Percentiles rank a stretch among this genome's conserved stretches.
Conservation (phyloP, 441 rosid genomes). For the Jatropha podagrica region DNA sequence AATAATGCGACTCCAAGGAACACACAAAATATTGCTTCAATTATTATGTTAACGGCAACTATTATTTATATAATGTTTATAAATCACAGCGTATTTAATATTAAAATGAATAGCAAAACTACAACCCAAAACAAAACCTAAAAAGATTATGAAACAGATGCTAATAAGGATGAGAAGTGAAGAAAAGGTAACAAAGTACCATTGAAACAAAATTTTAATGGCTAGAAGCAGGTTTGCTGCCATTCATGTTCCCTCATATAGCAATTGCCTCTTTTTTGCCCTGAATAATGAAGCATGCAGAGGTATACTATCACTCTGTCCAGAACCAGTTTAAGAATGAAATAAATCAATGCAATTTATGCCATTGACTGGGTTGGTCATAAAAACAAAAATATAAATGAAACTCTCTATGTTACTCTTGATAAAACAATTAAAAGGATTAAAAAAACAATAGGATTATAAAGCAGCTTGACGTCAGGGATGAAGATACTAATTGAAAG, state of each 20-base stretch:
- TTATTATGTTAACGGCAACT: not conserved
- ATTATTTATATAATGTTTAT: not conserved
- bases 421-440: too few species aligned
- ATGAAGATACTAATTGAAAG: too few species aligned
- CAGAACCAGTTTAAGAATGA: not conserved
- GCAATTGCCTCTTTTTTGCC: not conserved
- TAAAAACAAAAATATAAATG: not conserved
- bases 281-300: conserved; percentile 1
- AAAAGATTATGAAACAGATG: not conserved
- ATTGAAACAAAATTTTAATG: conserved; percentile 4
- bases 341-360: not conserved
- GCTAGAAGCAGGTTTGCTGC: not conserved
- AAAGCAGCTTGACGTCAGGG: too few species aligned
- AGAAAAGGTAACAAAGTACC: not conserved
- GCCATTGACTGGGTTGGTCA: not conserved
- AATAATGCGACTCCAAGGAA: not conserved
- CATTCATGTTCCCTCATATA: not conserved
- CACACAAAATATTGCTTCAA: not conserved
- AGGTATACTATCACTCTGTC: not conserved
- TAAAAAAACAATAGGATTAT: too few species aligned
- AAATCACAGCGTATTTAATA: not conserved
- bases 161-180: not conserved
- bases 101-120: not conserved
- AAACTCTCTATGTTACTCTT: not conserved
- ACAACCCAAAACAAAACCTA: not conserved